These are phyloP conservation scores for Celoporthe dispersa DNA, from an alignment of 2,329 filamentous ascomycete genomes.

Conservation along the genomic window DNA sequence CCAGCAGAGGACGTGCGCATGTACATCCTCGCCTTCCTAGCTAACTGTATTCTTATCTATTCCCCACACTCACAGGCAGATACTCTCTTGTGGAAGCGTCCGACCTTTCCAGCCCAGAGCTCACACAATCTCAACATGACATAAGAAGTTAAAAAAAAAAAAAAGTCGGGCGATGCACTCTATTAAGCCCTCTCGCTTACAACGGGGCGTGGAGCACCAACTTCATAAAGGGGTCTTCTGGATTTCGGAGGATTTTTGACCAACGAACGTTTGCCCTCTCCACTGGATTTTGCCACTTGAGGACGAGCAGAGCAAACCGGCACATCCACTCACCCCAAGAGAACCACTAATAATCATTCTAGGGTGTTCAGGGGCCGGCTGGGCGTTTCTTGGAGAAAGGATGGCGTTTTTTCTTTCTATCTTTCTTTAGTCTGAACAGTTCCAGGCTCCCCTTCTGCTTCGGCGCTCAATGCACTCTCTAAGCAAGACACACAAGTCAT, in stretches of 20 bases:
- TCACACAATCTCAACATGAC: not conserved
- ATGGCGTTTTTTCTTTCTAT: not conserved
- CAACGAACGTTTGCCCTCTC: not conserved
- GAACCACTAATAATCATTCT: not conserved
- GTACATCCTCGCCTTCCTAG: not conserved
- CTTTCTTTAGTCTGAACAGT: no score
- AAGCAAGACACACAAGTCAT: not conserved
- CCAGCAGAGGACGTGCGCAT: not conserved
- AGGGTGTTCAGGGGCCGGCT: not conserved
- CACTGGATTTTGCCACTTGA: not conserved
- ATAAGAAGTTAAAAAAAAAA: not conserved
- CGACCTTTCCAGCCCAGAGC: not conserved
- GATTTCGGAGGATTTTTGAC: not conserved
- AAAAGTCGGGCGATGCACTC: not conserved
- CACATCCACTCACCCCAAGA: not conserved
- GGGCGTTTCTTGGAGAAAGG: not conserved
- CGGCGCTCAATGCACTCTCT: not conserved
- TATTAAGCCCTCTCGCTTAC: not conserved
- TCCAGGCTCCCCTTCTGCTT: not conserved
- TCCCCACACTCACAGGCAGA: not conserved
- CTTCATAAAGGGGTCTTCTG: not conserved
- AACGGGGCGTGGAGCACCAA: not conserved
- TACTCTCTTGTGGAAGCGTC: not conserved
- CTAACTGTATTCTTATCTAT: not conserved
- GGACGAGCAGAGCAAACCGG: not conserved